Base-by-base conservation (phyloP, 2,329 filamentous ascomycete species). In the Apiospora phragmitis region DNA sequence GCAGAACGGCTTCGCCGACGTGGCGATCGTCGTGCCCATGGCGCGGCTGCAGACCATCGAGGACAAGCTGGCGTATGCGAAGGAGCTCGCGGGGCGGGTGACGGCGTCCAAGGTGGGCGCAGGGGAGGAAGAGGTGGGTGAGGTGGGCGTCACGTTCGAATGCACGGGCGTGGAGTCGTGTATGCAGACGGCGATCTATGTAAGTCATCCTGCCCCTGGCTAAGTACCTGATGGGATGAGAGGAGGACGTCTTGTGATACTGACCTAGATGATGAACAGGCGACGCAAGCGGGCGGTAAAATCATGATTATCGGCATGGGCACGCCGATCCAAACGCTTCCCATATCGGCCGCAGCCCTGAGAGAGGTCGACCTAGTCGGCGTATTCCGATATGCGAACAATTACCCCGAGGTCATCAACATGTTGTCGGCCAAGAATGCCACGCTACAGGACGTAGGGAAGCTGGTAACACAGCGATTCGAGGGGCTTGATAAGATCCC, bases 231-330 rank as follows among this genome's bases (percentile, higher is more conserved):
- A 18, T n/a, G n/a, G 38, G 14, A 9, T 41, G 38, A 41, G 38
- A n/a, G 26, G 1, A 1, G 3, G 16, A 55, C 4, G 29, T 14
- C 16, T 35, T 3, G 1, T 26, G 74, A 62, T 70, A 55, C n/a
- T 29, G 4, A 16, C 3, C 3, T 1, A 7, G 21, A 21, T 62
- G n/a, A n/a, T n/a, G n/a, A n/a, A 2, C n/a, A 88, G 86, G 81
- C 86, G 1, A 90, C 91, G 18, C 86, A 86, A 72, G 88, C 92
- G 0, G 92, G 92, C 51, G 92, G 92, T 69, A 91, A 91, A 75
- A 85, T 94, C 67, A 87, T 94, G 79, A 90, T 94, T 79, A 92
- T 95, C 32, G 93, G 92, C 69, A 94, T 94, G 92, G 93, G 93
- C 47, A 92, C 89, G 6, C 92, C 92, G 0, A 88, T 94, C 68